Base-by-base conservation (phyloP, 1,284 basidiomycete species). In the Phlebopus sp. region DNA sequence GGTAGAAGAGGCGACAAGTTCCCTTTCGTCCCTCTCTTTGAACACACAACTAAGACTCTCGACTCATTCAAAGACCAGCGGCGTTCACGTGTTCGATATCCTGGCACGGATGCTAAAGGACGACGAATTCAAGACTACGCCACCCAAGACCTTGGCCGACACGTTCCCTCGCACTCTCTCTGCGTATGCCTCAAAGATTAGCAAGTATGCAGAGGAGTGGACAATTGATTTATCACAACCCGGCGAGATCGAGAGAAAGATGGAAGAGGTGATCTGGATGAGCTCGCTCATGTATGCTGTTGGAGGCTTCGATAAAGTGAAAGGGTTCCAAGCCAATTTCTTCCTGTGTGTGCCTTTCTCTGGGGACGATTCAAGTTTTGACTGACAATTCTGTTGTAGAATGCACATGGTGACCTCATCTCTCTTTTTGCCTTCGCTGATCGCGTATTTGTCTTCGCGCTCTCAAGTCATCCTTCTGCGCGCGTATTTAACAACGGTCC, bases 401-500 rank as follows among this genome's bases (percentile, higher is more conserved):
- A 75, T 79, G 73, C 79, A 81, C 50, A 55, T 78, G 19, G 73
- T 81, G 41, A 82, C 79, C 0, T 78, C 77, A 17, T 73, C 73
- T 8, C 56, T 78, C 23, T 81, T 80, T 56, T 59, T 79, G 17
- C 67, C 73, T 0, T 70, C 79, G 1, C 52, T 73, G 35, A 52
- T 70, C 5, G 59, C 68, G 8, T 60, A 66, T 47, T 52, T 79
- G 15, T 59, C 64, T 13, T 70, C 67, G 0, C 50, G 59, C 0
- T 73, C 71, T 1, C 69, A 73, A 56, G 66, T 55, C 2, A 55
- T 69, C 13, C 62, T 78, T 35, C 58, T 81, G 14, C 74, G 73
- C 19, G 60, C 66, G 2, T 77, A 77, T 55, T 59, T 80, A 42
- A 48, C 60, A 23, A 59, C 62, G 4, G 63, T 61, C 7, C 62